Conservation (phyloP, 179 eudicot genomes). For the Silene vulgaris region DNA sequence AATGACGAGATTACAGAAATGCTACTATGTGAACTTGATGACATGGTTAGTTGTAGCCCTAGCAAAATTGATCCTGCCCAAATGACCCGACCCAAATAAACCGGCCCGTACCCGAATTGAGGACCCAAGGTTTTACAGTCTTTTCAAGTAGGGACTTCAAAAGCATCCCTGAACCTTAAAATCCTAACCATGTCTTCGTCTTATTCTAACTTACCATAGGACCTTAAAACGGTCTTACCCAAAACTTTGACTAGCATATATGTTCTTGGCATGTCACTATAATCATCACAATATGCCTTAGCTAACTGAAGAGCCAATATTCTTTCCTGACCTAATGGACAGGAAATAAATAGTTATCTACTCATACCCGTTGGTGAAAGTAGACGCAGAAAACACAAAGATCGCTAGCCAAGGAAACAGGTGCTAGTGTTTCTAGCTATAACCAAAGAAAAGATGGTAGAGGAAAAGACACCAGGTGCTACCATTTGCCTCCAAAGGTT, state of each 20-base stretch:
- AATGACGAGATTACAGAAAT: neutral
- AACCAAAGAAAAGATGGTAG: neutral
- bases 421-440: neutral
- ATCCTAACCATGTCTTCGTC: neutral
- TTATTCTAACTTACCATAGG: neutral
- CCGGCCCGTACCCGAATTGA: too few relatives aligned
- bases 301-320: neutral
- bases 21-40: neutral
- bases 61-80: too few relatives aligned
- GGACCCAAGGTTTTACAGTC: neutral
- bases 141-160: neutral
- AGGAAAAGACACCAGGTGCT: neutral
- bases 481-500: neutral
- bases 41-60: too few relatives aligned
- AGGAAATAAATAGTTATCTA: neutral
- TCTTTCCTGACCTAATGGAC: neutral
- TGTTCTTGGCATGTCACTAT: neutral
- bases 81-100: too few relatives aligned
- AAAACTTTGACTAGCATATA: neutral
- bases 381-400: neutral
- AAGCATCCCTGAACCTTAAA: neutral
- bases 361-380: neutral
- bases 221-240: neutral
- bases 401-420: neutral
- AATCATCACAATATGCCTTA: neutral